Evolutionary conservation across 495 filamentous ascomycete species (phyloP), one percentile per base, ranked within the genome.

Genomic region (Pseudomonodictys pantanalensis): DNA sequence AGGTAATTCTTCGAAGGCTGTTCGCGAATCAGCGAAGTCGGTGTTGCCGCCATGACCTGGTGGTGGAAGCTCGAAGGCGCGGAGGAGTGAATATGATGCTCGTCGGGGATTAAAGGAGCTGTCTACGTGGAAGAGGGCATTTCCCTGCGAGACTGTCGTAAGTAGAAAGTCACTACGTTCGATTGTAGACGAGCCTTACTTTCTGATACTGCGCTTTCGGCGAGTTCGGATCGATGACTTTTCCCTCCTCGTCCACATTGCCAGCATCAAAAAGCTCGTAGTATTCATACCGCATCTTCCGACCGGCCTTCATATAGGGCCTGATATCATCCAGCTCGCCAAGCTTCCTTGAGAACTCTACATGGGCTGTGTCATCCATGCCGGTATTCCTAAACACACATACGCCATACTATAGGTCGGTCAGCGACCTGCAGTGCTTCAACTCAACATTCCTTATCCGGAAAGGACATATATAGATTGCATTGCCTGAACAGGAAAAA

Each of bases 81-180:
- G 73, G 1, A 86, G 72, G 0, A 84, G 68, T 15, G 79, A 83
- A 71, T 78, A 80, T 11, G 69, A 72, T 1, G 82, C 80, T 26
- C 83, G 77, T 0, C 80, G 79, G 7, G 82, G 82, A 65, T 86
- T 85, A 68, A 83, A 86, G 12, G 74, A 75, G 17, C 76, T 79
- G 67, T 85, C 83, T 3, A 76, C 77, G 62, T 86, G 83, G 68
- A 79, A 86, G n/a, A 85, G 71, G 7, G 68, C 71, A 60, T 86
- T 86, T 33, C 81, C n/a, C n/a, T n/a, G n/a, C n/a, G n/a, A n/a
- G n/a, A n/a, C n/a, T n/a, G n/a, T n/a, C n/a, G n/a, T n/a, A n/a
- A n/a, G n/a, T n/a, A n/a, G n/a, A n/a, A n/a, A n/a, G n/a, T n/a
- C n/a, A n/a, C n/a, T n/a, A n/a, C n/a, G n/a, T n/a, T n/a, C n/a